Conservation (phyloP, 805 yeast species). For the Lipomyces yamadae region DNA sequence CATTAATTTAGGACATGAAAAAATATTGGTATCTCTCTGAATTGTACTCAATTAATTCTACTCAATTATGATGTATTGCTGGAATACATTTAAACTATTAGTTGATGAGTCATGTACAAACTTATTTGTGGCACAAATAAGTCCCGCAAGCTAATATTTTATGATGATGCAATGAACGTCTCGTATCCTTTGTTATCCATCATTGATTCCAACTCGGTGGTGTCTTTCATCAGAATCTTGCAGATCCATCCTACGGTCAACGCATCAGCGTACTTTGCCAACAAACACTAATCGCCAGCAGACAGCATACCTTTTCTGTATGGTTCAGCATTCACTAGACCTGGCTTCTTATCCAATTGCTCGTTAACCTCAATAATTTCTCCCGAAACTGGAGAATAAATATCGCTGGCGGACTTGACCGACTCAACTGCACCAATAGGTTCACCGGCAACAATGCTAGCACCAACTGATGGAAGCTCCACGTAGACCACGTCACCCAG, state of each 20-base stretch:
- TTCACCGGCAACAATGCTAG: constrained; percentile 69
- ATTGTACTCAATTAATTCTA: not conserved
- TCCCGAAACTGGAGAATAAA: constrained; percentile 86
- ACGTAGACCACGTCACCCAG: constrained; percentile 95
- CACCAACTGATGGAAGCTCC: constrained; percentile 81
- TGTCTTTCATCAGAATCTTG: constrained; percentile 23
- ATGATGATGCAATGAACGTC: constrained; percentile 16
- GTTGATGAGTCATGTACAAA: not conserved
- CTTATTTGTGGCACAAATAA: not conserved
- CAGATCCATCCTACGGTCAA: constrained; percentile 31
- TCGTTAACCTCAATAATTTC: constrained; percentile 74
- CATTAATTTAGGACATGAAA: not conserved
- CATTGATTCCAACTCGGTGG: constrained; percentile 22
- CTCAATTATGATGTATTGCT: not conserved
- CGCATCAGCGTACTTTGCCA: not conserved
- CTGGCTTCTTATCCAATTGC: constrained; percentile 69
- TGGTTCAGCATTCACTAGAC: constrained; percentile 83
- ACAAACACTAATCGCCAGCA: not conserved
- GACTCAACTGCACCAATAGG: constrained; percentile 91
- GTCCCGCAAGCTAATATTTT: not conserved
- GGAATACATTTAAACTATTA: not conserved
- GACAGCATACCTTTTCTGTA: constrained; percentile 44
- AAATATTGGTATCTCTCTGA: not conserved
- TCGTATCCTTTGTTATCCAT: constrained; percentile 24
- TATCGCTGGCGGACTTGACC: constrained; percentile 92